Evolutionary conservation across 2,329 filamentous ascomycete species (phyloP), one percentile per base, ranked within the genome.

Genomic region (Aspergillus ochraceoroseus): DNA sequence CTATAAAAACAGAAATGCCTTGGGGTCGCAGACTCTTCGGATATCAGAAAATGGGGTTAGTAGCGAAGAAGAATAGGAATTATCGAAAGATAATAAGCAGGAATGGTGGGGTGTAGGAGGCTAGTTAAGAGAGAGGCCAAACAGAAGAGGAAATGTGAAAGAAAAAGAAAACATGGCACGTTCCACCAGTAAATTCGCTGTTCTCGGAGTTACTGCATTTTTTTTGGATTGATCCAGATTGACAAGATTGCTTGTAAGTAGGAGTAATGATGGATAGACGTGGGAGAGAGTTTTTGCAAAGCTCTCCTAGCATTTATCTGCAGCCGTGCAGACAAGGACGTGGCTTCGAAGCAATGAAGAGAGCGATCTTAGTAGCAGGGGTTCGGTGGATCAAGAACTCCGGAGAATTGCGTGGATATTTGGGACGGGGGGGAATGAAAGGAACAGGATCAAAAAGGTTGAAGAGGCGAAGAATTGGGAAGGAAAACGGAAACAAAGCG

Each of bases 111-210:
- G 17, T 41, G 31, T 32, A 40, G 27, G 23, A 13, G 17, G 30
- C 29, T 36, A 35, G 32, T 29, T 41, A 4, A 22, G 22, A 37
- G 41, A 38, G 20, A 46, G 29, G 31, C 36, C 32, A 43, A 40
- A 44, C 43, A 28, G 18, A 43, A 42, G 20, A 44, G 29, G 27
- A 28, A 26, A 32, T 32, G 28, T 15, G 19, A 22, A 20, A 22
- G 19, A 25, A 36, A 31, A 44, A 51, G 44, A 39, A 46, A 46
- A 41, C 19, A 51, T 42, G 28, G 32, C 23, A 43, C 31, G 28
- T 34, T 33, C 35, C 36, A 32, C 34, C 31, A 13, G 23, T 28
- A 23, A 32, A 31, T 40, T 28, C n/a, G 27, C 22, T 47, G 17
- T 47, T 46, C 38, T 47, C 37, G 26, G 42, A 38, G 32, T 41